Conservation (phyloP, 257 asterid genomes). For the Nicotiana obtusifolia region DNA sequence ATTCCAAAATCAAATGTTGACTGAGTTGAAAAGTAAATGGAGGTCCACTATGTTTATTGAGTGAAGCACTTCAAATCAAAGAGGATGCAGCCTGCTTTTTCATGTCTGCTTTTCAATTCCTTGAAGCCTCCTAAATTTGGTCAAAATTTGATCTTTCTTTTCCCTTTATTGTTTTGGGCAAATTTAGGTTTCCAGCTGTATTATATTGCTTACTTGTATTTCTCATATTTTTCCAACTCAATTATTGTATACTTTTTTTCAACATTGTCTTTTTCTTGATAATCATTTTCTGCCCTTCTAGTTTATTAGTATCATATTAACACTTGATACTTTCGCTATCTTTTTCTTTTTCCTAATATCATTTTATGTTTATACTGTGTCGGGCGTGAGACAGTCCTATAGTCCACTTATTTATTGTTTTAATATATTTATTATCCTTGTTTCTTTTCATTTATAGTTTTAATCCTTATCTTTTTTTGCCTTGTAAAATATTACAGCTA, state of each 20-base stretch:
- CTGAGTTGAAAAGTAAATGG: slow-evolving; percentile 3
- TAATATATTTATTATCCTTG: background rate
- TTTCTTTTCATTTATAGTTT: background rate
- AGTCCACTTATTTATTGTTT: background rate
- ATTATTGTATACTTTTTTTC: background rate
- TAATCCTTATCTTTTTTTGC: background rate
- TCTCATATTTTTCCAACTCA: background rate
- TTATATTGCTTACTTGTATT: background rate
- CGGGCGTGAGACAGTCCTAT: background rate
- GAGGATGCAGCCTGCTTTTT: background rate
- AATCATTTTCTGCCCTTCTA: background rate
- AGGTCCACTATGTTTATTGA: background rate
- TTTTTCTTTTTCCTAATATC: background rate
- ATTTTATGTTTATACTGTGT: background rate
- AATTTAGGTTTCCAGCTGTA: background rate
- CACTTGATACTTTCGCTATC: background rate
- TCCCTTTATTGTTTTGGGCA: background rate
- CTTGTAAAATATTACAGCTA: background rate
- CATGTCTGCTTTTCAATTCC: background rate
- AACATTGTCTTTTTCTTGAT: background rate
- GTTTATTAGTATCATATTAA: background rate
- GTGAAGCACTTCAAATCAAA: background rate
- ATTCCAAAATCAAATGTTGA: background rate
- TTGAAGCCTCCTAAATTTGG: background rate
- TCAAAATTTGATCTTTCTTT: background rate